Conservation (phyloP, 1,284 basidiomycete genomes). For the Cryptococcus sp. region DNA sequence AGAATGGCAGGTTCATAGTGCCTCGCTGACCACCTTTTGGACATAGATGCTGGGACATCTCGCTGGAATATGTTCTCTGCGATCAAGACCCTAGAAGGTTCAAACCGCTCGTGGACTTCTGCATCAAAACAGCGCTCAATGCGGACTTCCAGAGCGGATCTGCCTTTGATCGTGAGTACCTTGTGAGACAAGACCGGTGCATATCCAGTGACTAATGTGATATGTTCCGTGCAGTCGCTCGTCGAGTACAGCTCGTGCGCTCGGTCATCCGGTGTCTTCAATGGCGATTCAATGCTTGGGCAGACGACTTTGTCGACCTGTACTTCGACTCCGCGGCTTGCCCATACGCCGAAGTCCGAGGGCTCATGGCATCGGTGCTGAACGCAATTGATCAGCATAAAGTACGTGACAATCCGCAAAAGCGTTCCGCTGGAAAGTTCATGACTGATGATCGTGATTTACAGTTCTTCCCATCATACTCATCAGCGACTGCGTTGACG, state of each 20-base stretch:
- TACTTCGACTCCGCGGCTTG: constrained; percentile 76
- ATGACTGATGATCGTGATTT: background rate
- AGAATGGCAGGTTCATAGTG: constrained; percentile 50
- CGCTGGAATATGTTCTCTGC: constrained; percentile 63
- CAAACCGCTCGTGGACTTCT: constrained; percentile 75
- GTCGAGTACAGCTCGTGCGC: constrained; percentile 44
- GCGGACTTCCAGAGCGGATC: constrained; percentile 78
- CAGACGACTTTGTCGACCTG: constrained; percentile 67
- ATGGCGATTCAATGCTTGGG: constrained; percentile 72
- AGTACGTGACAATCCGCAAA: constrained; percentile 52
- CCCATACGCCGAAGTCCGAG: constrained; percentile 78
- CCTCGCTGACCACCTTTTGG: background rate
- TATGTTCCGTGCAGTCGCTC: constrained; percentile 27
- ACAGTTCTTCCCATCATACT: constrained; percentile 66
- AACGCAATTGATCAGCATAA: constrained; percentile 69
- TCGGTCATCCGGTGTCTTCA: constrained; percentile 69
- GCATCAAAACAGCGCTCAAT: constrained; percentile 63
- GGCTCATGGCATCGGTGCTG: constrained; percentile 69
- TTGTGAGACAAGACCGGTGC: background rate
- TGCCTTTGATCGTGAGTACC: constrained; percentile 71
- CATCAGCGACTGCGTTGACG: constrained; percentile 67
- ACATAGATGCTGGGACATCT: constrained; percentile 49
- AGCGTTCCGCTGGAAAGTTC: background rate
- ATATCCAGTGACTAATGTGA: background rate
- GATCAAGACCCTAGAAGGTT: constrained; percentile 85